These are phyloP conservation scores for Vitis vinifera DNA, from an alignment of 164 flowering plant genomes.

Conservation along the genomic window ASM3070453v1 NC_081808.1:6779501-6780000, in stretches of 20 bases:
- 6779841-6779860: neutral
- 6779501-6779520: constrained; percentile 58
- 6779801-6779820: constrained; percentile 5
- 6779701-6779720: neutral
- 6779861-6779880: neutral
- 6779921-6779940: too few species aligned
- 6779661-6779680: too few species aligned
- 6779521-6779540: constrained; percentile 59
- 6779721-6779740: constrained; percentile 59
- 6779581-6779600: neutral
- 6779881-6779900: too few species aligned
- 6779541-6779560: constrained; percentile 69
- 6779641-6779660: too few species aligned
- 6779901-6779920: too few species aligned
- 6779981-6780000: too few species aligned
- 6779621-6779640: too few species aligned
- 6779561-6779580: constrained; percentile 65
- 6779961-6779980: too few species aligned
- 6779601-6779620: neutral
- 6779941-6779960: too few species aligned
- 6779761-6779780: constrained; percentile 44
- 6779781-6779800: constrained; percentile 52
- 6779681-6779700: too few species aligned
- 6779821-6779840: constrained; percentile 39
- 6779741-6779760: constrained; percentile 53